Base-by-base conservation (phyloP, 2,329 filamentous ascomycete species). In the Rhynchosporium agropyri region DNA sequence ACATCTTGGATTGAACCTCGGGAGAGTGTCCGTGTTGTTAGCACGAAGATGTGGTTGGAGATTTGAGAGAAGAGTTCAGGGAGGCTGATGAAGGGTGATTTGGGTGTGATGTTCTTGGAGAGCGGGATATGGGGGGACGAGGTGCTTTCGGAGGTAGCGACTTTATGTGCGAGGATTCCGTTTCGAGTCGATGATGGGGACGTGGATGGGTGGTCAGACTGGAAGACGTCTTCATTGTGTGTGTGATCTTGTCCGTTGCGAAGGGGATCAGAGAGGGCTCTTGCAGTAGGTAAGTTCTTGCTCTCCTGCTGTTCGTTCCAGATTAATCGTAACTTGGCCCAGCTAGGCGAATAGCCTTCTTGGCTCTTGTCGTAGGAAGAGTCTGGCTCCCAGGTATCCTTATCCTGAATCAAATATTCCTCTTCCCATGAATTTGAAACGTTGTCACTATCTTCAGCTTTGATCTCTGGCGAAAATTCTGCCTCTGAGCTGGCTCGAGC, bases 11-110 rank as follows among this genome's bases (percentile, higher is more conserved):
- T 53, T 9, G 63, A 61, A 0, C 58, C 58, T 6, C 38, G 63
- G 1, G 51, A 50, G 1, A 70, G 58, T 58, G 62, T 59, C 3
- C 6, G 7, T 3, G 9, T n/a, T 12, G 33, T 15, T 2, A 70
- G 36, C 3, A 5, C 3, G 12, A 5, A 31, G 10, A 67, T 9
- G 7, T 68, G 48, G 3, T n/a, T 1, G 4, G 45, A 6, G 7
- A 71, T 59, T 42, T 70, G 13, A 3, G 15, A 5, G 15, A 70
- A 59, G 12, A 68, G 63, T 1, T 7, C 12, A 10, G 40, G 3
- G 13, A 68, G 51, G 8, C 28, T 59, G 48, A 69, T 66, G 45
- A 64, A 65, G 3, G 63, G 53, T 2, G 63, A 51, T 4, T 8
- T 3, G 7, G 28, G 20, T 3, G 28, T 8, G 20, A 58, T 63